Percentiles rank a stretch among this genome's conserved stretches.
Conservation (phyloP, 768 basidiomycete species). For the Austroboletus eburneus region DNA sequence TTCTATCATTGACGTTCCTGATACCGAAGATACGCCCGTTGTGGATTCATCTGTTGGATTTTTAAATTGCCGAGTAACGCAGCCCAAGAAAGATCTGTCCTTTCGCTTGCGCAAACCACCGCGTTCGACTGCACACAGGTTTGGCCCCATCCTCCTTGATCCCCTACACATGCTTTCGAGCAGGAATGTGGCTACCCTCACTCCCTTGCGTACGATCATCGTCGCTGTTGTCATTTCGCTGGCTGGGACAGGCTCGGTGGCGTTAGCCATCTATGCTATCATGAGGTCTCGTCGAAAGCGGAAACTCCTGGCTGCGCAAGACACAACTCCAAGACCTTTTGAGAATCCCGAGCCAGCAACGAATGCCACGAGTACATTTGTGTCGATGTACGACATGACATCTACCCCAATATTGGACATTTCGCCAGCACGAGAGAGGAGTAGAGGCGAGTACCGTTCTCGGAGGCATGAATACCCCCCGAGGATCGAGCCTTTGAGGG, state of each 20-base stretch:
- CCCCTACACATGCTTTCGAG: slow-evolving; percentile 4
- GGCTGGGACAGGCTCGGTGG: slow-evolving; percentile 16
- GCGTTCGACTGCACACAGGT: not conserved
- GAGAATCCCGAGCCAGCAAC: slow-evolving; percentile 9
- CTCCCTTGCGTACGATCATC: slow-evolving; percentile 3
- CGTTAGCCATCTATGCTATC: slow-evolving; percentile 10
- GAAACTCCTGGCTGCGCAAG: slow-evolving; percentile 16
- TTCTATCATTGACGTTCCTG: not conserved
- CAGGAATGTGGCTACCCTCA: not conserved
- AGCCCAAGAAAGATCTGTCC: not conserved
- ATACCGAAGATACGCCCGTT: slow-evolving; percentile 4
- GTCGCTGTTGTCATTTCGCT: slow-evolving; percentile 23
- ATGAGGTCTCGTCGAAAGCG: slow-evolving; percentile 16
- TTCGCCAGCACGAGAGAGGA: not conserved
- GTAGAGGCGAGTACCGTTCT: not conserved
- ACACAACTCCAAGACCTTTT: slow-evolving; percentile 26
- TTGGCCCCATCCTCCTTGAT: not conserved
- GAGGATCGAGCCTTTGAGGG: not conserved
- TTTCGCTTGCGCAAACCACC: not conserved
- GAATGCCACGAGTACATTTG: not conserved
- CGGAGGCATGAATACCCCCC: not conserved
- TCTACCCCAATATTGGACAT: not conserved
- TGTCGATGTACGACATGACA: not conserved
- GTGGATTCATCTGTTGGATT: not conserved
- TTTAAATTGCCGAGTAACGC: slow-evolving; percentile 10